Base-by-base conservation (phyloP, 1,284 basidiomycete genomes). In the Ceratobasidium sp. region DNA sequence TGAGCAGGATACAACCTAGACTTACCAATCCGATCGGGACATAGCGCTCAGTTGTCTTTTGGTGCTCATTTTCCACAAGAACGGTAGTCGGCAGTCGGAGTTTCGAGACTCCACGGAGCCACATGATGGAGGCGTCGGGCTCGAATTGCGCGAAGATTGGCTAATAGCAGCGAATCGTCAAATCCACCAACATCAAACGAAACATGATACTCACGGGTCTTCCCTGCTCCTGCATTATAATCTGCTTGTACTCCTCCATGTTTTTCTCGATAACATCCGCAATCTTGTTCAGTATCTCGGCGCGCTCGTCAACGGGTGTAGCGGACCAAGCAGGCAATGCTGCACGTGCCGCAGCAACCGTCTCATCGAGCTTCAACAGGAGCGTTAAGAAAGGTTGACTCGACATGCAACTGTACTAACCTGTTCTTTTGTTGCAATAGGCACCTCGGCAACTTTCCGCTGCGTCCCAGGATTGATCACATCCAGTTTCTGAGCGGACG, bases 381-480 rank as follows among this genome's bases (percentile, higher is more conserved):
- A 28, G 10, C 53, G 33, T 39, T 17, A 45, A 8, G 15, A 39
- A 26, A 33, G 7, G 13, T n/a, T 33, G 10, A 37, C 23, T 35
- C 17, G 47, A 20, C 11, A 17, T 37, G 13, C 13, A 35, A 5
- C 17, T 23, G 17, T 26, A 35, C 54, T 28, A n/a, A 56, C 73
- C 53, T 64, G 73, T 28, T 75, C 61, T 45, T 75, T 39, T 8
- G 60, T 56, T n/a, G 73, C 73, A 20, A 65, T 26, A 17, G 73
- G 73, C 4, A 75, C 73, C 35, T 75, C 47, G 15, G 61, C 73
- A 26, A 75, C 42, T 47, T 39, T 64, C 35, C 65, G 15, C 49
- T 54, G 47, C 7, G 60, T 75, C 10, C 61, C 73, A 42, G 73
- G 73, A 56, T 75, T 75, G 35, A 75, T 54, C 8, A 75, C 73